Evolutionary conservation across 2,329 filamentous ascomycete genomes (phyloP).

Genomic region (Sclerotiophoma versabilis): DNA sequence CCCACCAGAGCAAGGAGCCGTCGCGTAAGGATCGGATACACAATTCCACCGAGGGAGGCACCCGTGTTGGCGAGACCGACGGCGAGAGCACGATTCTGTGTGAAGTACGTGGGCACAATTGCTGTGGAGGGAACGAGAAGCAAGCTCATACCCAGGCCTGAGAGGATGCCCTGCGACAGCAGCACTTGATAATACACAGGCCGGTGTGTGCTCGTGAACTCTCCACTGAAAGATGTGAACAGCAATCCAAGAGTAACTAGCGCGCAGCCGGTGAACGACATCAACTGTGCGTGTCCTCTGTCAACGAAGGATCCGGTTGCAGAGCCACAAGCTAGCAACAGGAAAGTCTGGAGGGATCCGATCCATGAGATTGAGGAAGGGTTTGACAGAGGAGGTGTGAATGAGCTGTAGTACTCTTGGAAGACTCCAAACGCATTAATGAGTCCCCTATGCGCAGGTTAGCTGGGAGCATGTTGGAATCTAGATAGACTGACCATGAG

Average conservation of each 20-base stretch:
- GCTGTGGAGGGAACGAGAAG: conserved; percentile 25
- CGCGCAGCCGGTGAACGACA: conserved; percentile 41
- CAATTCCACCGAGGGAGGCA: conserved; percentile 53
- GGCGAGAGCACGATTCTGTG: conserved; percentile 62
- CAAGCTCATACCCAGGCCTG: conserved; percentile 24
- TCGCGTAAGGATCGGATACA: conserved; percentile 60
- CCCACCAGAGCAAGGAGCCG: conserved; percentile 63
- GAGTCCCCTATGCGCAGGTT: conserved; percentile 14
- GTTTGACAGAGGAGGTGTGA: conserved; percentile 20
- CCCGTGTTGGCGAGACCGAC: conserved; percentile 56
- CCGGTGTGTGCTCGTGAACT: conserved; percentile 16
- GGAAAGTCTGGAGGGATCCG: conserved; percentile 47
- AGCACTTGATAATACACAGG: conserved; percentile 54
- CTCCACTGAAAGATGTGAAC: conserved; percentile 58
- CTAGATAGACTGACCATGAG: conserved; percentile 14
- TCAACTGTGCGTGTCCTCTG: conserved; percentile 16
- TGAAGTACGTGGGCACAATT: conserved; percentile 41
- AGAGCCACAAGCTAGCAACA: conserved; percentile 20
- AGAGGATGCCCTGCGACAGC: conserved; percentile 31
- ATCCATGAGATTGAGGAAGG: conserved; percentile 58
- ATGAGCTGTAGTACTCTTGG: conserved; percentile 36
- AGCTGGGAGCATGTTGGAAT: not conserved
- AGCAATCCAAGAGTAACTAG: conserved; percentile 55
- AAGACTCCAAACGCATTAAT: conserved; percentile 37
- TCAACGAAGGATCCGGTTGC: conserved; percentile 22